Conservation (phyloP, 192 early-diverging fungal species). For the Coemansia sp. region DNA sequence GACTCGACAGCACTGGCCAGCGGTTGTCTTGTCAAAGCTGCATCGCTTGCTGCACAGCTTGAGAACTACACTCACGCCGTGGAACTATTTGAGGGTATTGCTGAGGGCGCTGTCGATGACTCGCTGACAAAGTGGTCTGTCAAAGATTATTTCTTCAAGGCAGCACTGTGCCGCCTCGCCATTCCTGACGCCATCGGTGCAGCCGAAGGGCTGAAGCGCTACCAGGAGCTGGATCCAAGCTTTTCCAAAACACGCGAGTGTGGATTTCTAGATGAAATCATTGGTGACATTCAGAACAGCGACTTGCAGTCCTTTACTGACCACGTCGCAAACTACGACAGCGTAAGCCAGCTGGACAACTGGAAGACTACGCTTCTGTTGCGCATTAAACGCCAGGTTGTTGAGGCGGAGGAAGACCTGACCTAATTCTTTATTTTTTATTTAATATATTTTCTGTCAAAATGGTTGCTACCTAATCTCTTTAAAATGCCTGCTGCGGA, state of each 20-base stretch:
- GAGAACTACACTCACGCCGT: conserved; percentile 88
- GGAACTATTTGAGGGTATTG: conserved; percentile 86
- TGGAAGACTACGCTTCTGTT: conserved; percentile 96
- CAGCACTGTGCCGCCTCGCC: conserved; percentile 86
- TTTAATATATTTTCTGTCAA: not conserved
- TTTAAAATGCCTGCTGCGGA: not conserved
- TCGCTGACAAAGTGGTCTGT: conserved; percentile 93
- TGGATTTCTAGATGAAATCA: conserved; percentile 67
- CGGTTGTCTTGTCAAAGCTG: conserved; percentile 89
- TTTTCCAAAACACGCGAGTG: conserved; percentile 86
- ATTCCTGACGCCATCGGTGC: conserved; percentile 75
- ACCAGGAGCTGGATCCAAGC: conserved; percentile 82
- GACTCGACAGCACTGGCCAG: conserved; percentile 89
- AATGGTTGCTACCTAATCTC: not conserved
- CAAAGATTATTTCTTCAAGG: conserved; percentile 96
- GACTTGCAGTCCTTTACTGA: conserved; percentile 84
- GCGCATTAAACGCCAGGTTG: conserved; percentile 80
- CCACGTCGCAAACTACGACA: conserved; percentile 78
- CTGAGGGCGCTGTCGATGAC: conserved; percentile 79
- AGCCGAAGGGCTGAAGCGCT: conserved; percentile 72
- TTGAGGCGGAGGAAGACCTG: conserved; percentile 60
- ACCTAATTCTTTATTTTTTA: conserved; percentile 33
- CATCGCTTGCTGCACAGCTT: conserved; percentile 82
- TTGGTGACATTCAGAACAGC: conserved; percentile 69
- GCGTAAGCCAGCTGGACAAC: conserved; percentile 85